Percentiles rank a stretch among this genome's conserved stretches.
phyloP scores from a whole-genome alignment of 345 rosid genomes.

The Rhizophora mangle region DNA sequence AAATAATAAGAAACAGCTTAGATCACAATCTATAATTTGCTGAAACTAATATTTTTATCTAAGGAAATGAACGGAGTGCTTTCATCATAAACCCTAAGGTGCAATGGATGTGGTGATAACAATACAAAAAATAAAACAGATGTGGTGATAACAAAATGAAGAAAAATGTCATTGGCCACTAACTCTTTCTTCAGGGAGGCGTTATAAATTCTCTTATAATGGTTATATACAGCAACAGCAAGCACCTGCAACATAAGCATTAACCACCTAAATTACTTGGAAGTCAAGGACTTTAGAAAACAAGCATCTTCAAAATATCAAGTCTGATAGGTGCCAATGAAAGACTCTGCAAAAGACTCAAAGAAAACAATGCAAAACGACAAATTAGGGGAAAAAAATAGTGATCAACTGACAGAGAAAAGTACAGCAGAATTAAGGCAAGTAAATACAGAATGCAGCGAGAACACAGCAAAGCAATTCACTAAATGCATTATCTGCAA shows the following conservation, averaged over 20 bases:
- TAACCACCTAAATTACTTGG: not conserved
- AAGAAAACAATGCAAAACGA: not conserved
- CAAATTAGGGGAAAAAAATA: not conserved
- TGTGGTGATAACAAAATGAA: not conserved
- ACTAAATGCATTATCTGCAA: not conserved
- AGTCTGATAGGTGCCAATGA: not conserved
- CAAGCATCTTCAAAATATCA: not conserved
- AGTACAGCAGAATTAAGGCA: not conserved
- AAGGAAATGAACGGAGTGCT: not conserved
- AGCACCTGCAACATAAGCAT: slow-evolving; percentile 57
- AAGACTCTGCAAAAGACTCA: not conserved
- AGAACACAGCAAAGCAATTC: not conserved
- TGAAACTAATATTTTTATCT: not conserved
- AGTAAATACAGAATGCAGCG: no score
- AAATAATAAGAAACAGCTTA: not conserved
- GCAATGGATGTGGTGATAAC: not conserved
- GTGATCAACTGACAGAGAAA: not conserved
- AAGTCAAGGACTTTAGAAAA: no score
- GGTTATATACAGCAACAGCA: slow-evolving; percentile 91
- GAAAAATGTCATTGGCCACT: slow-evolving; percentile 28
- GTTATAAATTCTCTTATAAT: slow-evolving; percentile 82
- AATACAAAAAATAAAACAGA: not conserved
- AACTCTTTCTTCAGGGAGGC: slow-evolving; percentile 68
- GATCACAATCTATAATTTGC: not conserved
- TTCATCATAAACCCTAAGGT: not conserved